A percentile compares a stretch with the other conserved stretches of the same genome.
Conservation (phyloP, 176 grass and related monocot species). For the Aechmea fasciata region DNA sequence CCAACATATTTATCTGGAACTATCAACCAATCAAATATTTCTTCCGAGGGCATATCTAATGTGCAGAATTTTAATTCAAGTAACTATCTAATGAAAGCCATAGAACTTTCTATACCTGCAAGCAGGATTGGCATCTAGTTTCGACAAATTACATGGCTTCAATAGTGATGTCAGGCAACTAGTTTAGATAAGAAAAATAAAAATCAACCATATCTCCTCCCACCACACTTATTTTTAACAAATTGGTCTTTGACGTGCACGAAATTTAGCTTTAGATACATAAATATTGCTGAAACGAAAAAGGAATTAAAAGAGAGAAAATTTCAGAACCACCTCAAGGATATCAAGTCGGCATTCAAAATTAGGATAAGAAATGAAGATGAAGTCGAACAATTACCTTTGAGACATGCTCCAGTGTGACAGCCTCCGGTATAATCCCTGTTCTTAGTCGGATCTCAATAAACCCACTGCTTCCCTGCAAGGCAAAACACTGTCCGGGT, state of each 20-base stretch:
- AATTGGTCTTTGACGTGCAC: background rate
- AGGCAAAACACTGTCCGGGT: conserved; percentile 74
- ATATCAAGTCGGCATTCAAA: background rate
- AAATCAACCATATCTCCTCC: background rate
- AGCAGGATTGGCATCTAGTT: too few relatives aligned
- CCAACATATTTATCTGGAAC: too few relatives aligned
- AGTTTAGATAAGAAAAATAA: too few relatives aligned
- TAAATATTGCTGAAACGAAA: background rate
- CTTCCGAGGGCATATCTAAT: too few relatives aligned
- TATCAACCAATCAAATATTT: too few relatives aligned
- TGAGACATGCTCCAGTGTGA: conserved; percentile 79
- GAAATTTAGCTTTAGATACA: background rate
- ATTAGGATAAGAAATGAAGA: background rate
- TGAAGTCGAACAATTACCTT: conserved; percentile 42
- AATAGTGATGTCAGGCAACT: too few relatives aligned
- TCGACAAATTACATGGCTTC: too few relatives aligned
- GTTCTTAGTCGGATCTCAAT: conserved; percentile 71
- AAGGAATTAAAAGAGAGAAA: background rate
- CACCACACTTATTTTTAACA: background rate
- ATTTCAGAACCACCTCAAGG: background rate
- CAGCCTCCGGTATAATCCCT: conserved; percentile 57
- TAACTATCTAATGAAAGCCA: too few relatives aligned
- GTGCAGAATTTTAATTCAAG: too few relatives aligned
- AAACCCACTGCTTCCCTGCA: conserved; percentile 67
- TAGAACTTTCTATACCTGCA: too few relatives aligned